Conservation (phyloP, 208 protist genomes). For the Trypanosoma congolense region DNA sequence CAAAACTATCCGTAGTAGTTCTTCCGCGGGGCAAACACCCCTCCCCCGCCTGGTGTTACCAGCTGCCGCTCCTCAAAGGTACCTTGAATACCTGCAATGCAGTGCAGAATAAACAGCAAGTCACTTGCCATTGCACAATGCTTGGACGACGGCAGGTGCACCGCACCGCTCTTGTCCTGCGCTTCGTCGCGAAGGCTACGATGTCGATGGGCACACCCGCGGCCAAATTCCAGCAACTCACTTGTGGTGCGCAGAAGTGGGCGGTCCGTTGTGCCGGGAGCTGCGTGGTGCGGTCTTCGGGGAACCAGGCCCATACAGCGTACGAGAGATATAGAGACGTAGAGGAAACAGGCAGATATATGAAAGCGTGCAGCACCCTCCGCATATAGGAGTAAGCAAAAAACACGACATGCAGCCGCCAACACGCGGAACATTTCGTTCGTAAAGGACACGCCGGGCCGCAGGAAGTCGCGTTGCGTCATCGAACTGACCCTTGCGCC, state of each 20-base stretch:
- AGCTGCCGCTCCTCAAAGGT: constrained; percentile 43
- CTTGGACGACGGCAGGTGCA: neutral
- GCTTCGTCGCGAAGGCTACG: neutral
- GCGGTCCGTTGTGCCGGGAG: constrained; percentile 22
- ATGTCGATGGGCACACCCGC: constrained; percentile 20
- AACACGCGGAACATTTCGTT: constrained; percentile 19
- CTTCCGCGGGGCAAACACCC: constrained; percentile 40
- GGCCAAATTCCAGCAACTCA: constrained; percentile 25
- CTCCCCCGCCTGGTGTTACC: constrained; percentile 21
- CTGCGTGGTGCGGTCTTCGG: constrained; percentile 28
- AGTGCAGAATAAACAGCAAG: constrained; percentile 35
- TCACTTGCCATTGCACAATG: constrained; percentile 29
- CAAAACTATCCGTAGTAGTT: constrained; percentile 42
- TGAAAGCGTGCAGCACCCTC: constrained; percentile 28
- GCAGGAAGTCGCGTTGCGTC: constrained; percentile 6
- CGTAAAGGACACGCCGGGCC: constrained; percentile 19
- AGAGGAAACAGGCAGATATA: constrained; percentile 29
- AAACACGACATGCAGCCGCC: constrained; percentile 30
- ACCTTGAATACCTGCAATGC: constrained; percentile 34
- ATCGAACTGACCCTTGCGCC: neutral
- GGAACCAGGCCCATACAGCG: constrained; percentile 24
- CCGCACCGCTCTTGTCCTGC: neutral
- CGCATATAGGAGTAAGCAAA: constrained; percentile 27
- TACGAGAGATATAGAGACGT: constrained; percentile 29
- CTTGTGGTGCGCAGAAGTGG: constrained; percentile 21